Percentiles rank a stretch among this genome's conserved stretches.
These are phyloP conservation scores for Leccinum rimulosum DNA, from an alignment of 768 basidiomycete genomes.

Conservation along the genomic window DNA sequence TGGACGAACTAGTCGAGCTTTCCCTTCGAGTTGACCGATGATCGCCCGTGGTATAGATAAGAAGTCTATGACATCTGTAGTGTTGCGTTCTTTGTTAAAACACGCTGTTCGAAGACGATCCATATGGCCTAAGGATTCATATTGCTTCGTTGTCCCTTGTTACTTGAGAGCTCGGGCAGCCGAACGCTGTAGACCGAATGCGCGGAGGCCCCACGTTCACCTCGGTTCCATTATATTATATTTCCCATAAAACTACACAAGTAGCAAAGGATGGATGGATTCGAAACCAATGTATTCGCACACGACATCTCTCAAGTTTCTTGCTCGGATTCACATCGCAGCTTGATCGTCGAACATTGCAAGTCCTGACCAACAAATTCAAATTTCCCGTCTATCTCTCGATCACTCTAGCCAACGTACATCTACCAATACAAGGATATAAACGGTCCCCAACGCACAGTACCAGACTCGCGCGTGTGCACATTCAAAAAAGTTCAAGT, in stretches of 20 bases:
- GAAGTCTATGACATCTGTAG: slow-evolving; percentile 5
- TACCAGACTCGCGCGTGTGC: slow-evolving; percentile 6
- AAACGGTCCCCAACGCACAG: background rate
- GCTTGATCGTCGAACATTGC: background rate
- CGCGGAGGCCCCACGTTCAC: no score
- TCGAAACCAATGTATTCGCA: no score
- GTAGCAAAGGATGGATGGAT: no score
- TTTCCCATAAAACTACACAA: no score
- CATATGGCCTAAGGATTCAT: no score
- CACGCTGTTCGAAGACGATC: no score
- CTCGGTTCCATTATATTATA: no score
- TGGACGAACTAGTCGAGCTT: slow-evolving; percentile 14
- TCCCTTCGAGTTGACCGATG: slow-evolving; percentile 10
- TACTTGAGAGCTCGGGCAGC: background rate
- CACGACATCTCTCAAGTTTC: no score
- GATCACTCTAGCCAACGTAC: background rate
- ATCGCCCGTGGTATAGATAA: slow-evolving; percentile 7
- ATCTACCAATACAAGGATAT: background rate
- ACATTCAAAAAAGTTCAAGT: background rate
- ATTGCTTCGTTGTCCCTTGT: background rate
- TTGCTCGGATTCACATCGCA: background rate
- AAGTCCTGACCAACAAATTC: no score
- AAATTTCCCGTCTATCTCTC: background rate
- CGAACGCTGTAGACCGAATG: background rate
- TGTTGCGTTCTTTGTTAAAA: no score